These are phyloP conservation scores for Puccinia novopanici DNA, from an alignment of 1,284 basidiomycete genomes.

Conservation along the genomic window DNA sequence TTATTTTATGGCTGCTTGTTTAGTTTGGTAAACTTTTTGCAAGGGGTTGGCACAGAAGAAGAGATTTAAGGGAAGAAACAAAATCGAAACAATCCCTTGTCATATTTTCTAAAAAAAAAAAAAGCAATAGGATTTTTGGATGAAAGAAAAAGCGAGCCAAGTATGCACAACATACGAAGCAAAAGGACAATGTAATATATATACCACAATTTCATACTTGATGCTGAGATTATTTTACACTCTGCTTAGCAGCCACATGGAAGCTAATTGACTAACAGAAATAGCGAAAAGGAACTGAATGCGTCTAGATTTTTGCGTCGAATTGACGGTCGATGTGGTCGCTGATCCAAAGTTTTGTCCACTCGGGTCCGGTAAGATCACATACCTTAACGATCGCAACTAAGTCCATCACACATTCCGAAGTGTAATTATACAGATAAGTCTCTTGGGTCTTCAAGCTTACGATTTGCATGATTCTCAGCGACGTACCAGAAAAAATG, in stretches of 20 bases:
- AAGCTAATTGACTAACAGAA: conserved; percentile 73
- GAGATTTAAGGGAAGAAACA: too few relatives aligned
- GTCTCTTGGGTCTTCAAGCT: background rate
- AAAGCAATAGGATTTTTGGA: background rate
- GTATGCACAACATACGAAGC: background rate
- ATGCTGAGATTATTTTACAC: conserved; percentile 1
- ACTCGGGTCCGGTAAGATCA: conserved; percentile 75
- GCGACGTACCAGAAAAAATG: conserved; percentile 83
- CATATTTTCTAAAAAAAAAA: background rate
- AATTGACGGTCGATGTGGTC: conserved; percentile 69
- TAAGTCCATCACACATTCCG: conserved; percentile 57
- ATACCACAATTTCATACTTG: too few relatives aligned
- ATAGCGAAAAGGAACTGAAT: conserved; percentile 79
- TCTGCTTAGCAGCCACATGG: conserved; percentile 66
- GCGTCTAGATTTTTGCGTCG: conserved; percentile 75
- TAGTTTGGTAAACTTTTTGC: too few relatives aligned
- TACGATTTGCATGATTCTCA: background rate
- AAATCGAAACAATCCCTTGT: too few relatives aligned
- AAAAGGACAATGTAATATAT: background rate
- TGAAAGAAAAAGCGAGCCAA: background rate
- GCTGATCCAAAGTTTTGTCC: conserved; percentile 60
- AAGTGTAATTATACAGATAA: background rate
- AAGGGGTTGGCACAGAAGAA: too few relatives aligned
- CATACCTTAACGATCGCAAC: conserved; percentile 86
- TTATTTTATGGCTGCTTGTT: too few relatives aligned